phyloP scores from a whole-genome alignment of 1,284 basidiomycete genomes.

The Malassezia vespertilionis region DNA sequence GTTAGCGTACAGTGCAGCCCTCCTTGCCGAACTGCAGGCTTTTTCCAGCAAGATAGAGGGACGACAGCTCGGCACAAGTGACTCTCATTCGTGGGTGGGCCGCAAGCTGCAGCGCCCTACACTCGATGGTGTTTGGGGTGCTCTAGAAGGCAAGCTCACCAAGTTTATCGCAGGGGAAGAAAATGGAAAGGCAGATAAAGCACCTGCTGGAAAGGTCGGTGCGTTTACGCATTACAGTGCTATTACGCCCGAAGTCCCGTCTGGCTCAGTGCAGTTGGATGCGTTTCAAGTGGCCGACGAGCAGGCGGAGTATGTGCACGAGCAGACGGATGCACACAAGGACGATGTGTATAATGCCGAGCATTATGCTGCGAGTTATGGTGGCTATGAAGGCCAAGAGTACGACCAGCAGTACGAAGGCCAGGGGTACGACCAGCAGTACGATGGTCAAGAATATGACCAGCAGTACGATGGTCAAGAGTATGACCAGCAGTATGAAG shows the following conservation, averaged over 20 bases:
- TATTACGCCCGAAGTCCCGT: constrained; percentile 66
- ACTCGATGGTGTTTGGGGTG: constrained; percentile 79
- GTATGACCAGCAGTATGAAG: constrained; percentile 3
- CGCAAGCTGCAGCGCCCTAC: constrained; percentile 62
- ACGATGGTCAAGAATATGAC: neutral
- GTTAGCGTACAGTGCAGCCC: neutral
- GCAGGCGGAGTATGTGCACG: neutral
- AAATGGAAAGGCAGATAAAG: constrained; percentile 33
- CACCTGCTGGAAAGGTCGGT: constrained; percentile 51
- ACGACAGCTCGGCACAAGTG: constrained; percentile 64
- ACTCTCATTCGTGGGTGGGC: constrained; percentile 59
- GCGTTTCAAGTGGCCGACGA: neutral
- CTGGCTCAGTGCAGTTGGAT: constrained; percentile 8
- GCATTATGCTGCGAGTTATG: constrained; percentile 9
- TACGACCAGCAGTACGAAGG: neutral
- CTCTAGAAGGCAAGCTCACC: constrained; percentile 85
- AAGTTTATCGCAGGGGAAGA: constrained; percentile 74
- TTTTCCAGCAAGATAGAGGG: constrained; percentile 69
- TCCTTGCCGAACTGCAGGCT: constrained; percentile 9
- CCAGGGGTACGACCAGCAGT: constrained; percentile 8
- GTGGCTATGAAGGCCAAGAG: neutral
- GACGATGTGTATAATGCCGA: neutral
- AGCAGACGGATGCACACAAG: neutral
- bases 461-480: constrained; percentile 4
- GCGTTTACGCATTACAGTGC: constrained; percentile 90